phyloP scores from a whole-genome alignment of 1,284 basidiomycete genomes.

The Exsudoporus floridanus region DNA sequence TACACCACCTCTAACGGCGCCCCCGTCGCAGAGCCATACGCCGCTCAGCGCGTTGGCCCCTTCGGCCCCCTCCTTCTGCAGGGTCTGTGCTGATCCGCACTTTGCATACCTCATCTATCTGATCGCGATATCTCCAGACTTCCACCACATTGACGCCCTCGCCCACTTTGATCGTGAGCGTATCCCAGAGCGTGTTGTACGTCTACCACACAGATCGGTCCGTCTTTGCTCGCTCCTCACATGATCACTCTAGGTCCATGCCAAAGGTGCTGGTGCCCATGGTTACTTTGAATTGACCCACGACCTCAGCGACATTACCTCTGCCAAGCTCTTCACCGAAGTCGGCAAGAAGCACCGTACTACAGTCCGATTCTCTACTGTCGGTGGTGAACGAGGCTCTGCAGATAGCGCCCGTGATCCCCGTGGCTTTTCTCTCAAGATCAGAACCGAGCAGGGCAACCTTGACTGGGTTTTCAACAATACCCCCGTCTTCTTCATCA shows the following conservation, averaged over 20 bases:
- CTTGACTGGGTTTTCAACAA: conserved; percentile 93
- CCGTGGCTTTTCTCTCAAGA: conserved; percentile 90
- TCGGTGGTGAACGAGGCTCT: conserved; percentile 85
- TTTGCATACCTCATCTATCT: neutral
- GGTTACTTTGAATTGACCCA: conserved; percentile 90
- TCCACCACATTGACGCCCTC: conserved; percentile 85
- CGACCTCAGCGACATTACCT: conserved; percentile 78
- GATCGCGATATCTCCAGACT: conserved; percentile 42
- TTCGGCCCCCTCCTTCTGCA: conserved; percentile 85
- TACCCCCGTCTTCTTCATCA: conserved; percentile 88
- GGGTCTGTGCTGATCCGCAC: conserved; percentile 43
- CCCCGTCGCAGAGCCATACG: conserved; percentile 71
- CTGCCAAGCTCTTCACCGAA: conserved; percentile 67
- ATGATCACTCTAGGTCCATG: conserved; percentile 60
- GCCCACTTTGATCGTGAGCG: conserved; percentile 93
- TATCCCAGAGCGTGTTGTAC: conserved; percentile 90
- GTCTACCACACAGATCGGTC: conserved; percentile 17
- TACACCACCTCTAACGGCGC: conserved; percentile 89
- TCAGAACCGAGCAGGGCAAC: conserved; percentile 87
- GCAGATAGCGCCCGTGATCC: conserved; percentile 91
- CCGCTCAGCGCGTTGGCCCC: conserved; percentile 71
- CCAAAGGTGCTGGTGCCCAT: conserved; percentile 87
- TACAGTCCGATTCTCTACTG: conserved; percentile 85
- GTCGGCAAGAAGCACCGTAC: conserved; percentile 70
- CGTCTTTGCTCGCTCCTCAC: conserved; percentile 2